Evolutionary conservation across 2,329 filamentous ascomycete species (phyloP).

Genomic region (Neofusicoccum sp.): DNA sequence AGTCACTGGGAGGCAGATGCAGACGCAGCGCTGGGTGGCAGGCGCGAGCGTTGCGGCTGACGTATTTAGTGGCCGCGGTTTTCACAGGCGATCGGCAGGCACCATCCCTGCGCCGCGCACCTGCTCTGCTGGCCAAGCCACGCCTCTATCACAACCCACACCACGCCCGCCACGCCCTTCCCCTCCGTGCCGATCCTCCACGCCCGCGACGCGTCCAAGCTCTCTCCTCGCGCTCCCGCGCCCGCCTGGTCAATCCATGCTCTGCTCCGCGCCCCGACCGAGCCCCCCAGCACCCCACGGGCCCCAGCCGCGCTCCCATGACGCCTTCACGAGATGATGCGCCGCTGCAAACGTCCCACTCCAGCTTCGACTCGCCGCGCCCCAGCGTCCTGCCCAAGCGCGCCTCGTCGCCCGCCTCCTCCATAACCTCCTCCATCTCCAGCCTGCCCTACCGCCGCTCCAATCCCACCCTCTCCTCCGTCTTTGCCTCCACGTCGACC

Average conservation of each 20-base stretch:
- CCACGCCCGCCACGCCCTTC: neutral
- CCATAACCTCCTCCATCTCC: slow-evolving; percentile 48
- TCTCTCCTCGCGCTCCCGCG: neutral
- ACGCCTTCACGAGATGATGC: slow-evolving; percentile 41
- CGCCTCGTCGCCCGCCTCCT: slow-evolving; percentile 54
- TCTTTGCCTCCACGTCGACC: slow-evolving; percentile 52
- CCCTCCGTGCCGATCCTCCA: slow-evolving; percentile 13
- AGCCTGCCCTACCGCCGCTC: slow-evolving; percentile 55
- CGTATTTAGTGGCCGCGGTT: slow-evolving; percentile 11
- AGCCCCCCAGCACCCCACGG: slow-evolving; percentile 9
- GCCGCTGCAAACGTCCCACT: slow-evolving; percentile 33
- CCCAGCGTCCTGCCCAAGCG: slow-evolving; percentile 61
- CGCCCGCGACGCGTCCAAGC: slow-evolving; percentile 8
- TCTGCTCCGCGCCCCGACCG: slow-evolving; percentile 11
- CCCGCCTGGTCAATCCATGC: slow-evolving; percentile 18
- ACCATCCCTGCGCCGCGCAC: slow-evolving; percentile 15
- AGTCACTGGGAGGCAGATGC: neutral
- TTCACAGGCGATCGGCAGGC: slow-evolving; percentile 13
- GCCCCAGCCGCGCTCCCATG: slow-evolving; percentile 31
- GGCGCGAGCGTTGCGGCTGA: neutral
- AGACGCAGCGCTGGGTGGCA: neutral
- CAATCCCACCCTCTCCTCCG: slow-evolving; percentile 51
- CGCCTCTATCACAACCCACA: slow-evolving; percentile 14
- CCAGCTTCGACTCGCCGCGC: slow-evolving; percentile 58
- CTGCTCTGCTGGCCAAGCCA: slow-evolving; percentile 16